Base-by-base conservation (phyloP, 345 rosid species). In the Citrus reticulata region DNA sequence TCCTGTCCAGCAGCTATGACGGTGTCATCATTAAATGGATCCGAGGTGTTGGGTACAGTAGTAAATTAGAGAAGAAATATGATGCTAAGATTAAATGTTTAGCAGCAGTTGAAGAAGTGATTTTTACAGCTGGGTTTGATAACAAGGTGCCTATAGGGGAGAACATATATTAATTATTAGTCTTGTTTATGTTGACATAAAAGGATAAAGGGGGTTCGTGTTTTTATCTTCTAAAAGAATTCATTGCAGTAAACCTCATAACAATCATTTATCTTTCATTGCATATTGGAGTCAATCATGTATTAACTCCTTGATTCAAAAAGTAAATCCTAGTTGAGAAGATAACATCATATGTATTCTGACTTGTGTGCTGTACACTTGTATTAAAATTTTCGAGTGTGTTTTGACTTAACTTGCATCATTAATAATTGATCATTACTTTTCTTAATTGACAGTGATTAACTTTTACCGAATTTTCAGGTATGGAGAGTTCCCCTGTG, bases 1-100 rank as follows among this genome's bases (percentile, higher is more conserved):
- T 91, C 61, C 59, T 91, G 29, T 87, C 95, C n/a, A 81, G 92
- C 83, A 90, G 97, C 88, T 90, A 90, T 73, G 97, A 93, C 35
- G 95, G 95, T 65, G 75, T 84, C 60, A 87, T 93, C 22, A 78
- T 93, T 83, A 88, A 82, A 87, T 93, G 95, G 97, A 78, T 83
- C 77, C 91, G 85, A 82, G 95, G 93, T 19, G 62, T 79, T 71
- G 97, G 97, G 30, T 88, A 81, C 81, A 83, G 79, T 77, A 81
- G 93, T 71, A 89, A 81, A 85, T 78, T 91, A 70, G 83, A 77
- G 40, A 82, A 85, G 84, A 91, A 90, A 83, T 89, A 86, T 77
- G 79, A 68, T 71, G 64, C 84, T 80, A 89, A 88, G 70, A 91
- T 91, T 76, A 93, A 91, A 81, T 87, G 91, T 68, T 84, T 93